Evolutionary conservation across 2,329 filamentous ascomycete genomes (phyloP).

Genomic region (Trichoderma atrobrunneum): DNA sequence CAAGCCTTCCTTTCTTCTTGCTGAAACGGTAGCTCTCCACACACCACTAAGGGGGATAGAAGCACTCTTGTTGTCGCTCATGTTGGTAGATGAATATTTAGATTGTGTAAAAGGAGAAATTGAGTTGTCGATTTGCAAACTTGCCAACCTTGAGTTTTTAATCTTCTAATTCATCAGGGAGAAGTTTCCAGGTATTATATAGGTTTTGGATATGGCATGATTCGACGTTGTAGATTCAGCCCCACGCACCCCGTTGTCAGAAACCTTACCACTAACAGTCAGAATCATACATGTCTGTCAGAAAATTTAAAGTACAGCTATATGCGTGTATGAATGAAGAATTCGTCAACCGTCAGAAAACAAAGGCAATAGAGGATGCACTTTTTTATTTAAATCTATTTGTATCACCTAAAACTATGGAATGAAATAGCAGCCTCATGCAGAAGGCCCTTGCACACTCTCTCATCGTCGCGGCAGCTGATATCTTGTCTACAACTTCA

Average conservation of each 20-base stretch:
- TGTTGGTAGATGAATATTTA: not conserved
- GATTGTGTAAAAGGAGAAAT: not conserved
- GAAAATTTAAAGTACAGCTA: not conserved
- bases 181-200: not conserved
- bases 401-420: too few relatives aligned
- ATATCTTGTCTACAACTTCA: not conserved
- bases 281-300: not conserved
- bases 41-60: not conserved
- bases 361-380: not conserved
- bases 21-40: not conserved
- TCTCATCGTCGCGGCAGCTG: not conserved
- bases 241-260: not conserved
- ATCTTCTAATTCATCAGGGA: too few relatives aligned
- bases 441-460: not conserved
- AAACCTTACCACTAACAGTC: not conserved
- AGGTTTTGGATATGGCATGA: not conserved
- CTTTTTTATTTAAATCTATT: not conserved
- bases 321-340: not conserved
- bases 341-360: not conserved
- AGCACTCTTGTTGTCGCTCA: not conserved
- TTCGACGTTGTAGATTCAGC: not conserved
- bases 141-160: too few relatives aligned
- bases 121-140: not conserved
- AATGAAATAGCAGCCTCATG: not conserved
- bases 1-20: conserved; percentile 6